Evolutionary conservation across 768 basidiomycete species (phyloP).

Genomic region (Lactifluus hygrophoroides): DNA sequence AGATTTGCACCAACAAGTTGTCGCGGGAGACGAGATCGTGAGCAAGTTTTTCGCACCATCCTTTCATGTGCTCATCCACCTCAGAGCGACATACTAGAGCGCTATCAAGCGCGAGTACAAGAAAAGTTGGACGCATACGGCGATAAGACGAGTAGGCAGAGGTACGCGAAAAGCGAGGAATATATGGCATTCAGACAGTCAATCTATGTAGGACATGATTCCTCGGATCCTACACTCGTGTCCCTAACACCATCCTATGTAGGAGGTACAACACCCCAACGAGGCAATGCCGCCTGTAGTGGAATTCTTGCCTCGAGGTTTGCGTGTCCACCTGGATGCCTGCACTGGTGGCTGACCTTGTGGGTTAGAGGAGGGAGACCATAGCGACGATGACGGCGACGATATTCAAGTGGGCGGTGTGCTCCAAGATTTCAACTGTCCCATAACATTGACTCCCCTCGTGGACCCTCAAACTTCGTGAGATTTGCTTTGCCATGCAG

Average conservation of each 20-base stretch:
- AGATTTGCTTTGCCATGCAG: slow-evolving; percentile 24
- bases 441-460: slow-evolving; percentile 59
- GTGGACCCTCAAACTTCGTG: slow-evolving; percentile 79
- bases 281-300: slow-evolving; percentile 69
- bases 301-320: slow-evolving; percentile 64
- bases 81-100: slow-evolving; percentile 44
- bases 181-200: slow-evolving; percentile 56
- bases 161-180: slow-evolving; percentile 53
- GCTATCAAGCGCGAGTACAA: slow-evolving; percentile 43
- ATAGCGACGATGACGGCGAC: slow-evolving; percentile 75
- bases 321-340: slow-evolving; percentile 6
- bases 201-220: slow-evolving; percentile 36
- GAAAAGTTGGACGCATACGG: slow-evolving; percentile 39
- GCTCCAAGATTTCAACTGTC: slow-evolving; percentile 78
- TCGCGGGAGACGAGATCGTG: slow-evolving; percentile 44
- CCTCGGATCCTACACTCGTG: neutral
- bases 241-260: neutral
- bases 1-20: slow-evolving; percentile 47
- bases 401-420: slow-evolving; percentile 85
- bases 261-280: slow-evolving; percentile 64
- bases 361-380: slow-evolving; percentile 66
- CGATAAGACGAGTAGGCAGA: slow-evolving; percentile 64
- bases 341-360: neutral
- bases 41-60: slow-evolving; percentile 28
- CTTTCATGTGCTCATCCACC: neutral